Base-by-base conservation (phyloP, 2,329 filamentous ascomycete species). In the Ascosphaera aggregata region DNA sequence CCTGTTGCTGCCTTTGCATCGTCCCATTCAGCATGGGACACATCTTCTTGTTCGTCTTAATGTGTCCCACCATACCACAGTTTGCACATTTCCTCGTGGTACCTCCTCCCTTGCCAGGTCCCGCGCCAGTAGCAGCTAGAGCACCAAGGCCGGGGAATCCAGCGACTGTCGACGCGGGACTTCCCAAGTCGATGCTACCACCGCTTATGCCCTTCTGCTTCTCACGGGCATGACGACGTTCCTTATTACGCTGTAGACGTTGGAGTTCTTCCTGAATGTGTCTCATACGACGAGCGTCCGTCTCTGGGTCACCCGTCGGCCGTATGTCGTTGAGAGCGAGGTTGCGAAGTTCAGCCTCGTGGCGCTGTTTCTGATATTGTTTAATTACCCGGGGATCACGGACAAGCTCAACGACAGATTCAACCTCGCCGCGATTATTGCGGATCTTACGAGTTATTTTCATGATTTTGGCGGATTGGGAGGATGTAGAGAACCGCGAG, bases 31-130 rank as follows among this genome's bases (percentile, higher is more conserved):
- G 74, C 55, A 89, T 65, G 37, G 81, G 81, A 55, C 81, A 91
- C 50, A 85, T 69, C 82, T 94, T 95, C 64, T 94, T 92, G 65
- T 95, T 95, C 37, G 86, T 95, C 61, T 94, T 94, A 65, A 98
- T 98, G 53, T 98, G 89, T 22, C 89, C 89, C 40, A 92, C 79
- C 56, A 89, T 80, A 38, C 89, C 89, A 60, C 89, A 98, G 58
- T 94, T 95, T 47, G 89, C 89, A 61, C 89, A 98, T 63, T 95
- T 95, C 50, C 91, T 71, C 41, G 68, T 66, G 9, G 72, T 76
- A 35, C 65, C 65, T 27, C 63, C 65, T 24, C 77, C 77, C 41
- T 81, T 91, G 43, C 64, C 55, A 15, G 50, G 56, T 16, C 51
- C 53, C 20, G 60, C 59, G 4, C 54, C 54, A 3, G 59, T 57